Conservation (phyloP, 768 basidiomycete species). For the Lactarius sp. region DNA sequence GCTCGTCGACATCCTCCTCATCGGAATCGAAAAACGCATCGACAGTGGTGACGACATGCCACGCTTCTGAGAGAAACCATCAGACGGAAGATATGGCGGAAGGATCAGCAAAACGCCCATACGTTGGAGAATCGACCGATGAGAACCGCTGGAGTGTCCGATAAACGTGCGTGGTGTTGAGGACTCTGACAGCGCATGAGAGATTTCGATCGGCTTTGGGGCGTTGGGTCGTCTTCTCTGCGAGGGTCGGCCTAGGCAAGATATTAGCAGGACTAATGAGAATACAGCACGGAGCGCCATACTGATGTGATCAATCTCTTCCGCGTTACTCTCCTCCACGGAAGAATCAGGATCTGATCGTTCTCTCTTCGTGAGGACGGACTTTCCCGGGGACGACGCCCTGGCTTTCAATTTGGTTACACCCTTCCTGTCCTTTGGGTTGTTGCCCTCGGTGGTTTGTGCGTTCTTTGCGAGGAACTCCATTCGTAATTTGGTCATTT, state of each 20-base stretch:
- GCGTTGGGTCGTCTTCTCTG: slow-evolving; percentile 2
- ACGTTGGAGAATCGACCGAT: slow-evolving; percentile 58
- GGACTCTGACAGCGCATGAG: slow-evolving; percentile 14
- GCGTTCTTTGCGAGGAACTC: slow-evolving; percentile 36
- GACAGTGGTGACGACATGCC: slow-evolving; percentile 58
- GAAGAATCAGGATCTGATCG: slow-evolving; percentile 20
- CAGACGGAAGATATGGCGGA: not conserved
- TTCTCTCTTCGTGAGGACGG: slow-evolving; percentile 17
- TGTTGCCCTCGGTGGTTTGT: slow-evolving; percentile 21
- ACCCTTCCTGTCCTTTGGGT: slow-evolving; percentile 19
- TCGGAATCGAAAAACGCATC: slow-evolving; percentile 78
- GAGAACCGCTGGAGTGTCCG: slow-evolving; percentile 20
- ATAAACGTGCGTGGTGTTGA: slow-evolving; percentile 43
- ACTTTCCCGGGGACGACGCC: slow-evolving; percentile 9
- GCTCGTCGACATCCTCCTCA: slow-evolving; percentile 61
- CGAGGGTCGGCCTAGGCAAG: slow-evolving; percentile 1
- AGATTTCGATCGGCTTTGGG: not conserved
- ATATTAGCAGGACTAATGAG: not conserved
- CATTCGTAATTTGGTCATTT: slow-evolving; percentile 38
- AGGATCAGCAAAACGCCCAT: slow-evolving; percentile 28
- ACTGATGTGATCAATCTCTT: slow-evolving; percentile 9
- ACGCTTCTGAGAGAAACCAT: slow-evolving; percentile 49
- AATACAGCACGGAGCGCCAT: not conserved
- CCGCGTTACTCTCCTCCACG: slow-evolving; percentile 12
- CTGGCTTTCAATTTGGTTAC: slow-evolving; percentile 6